A percentile compares a stretch with the other conserved stretches of the same genome.
phyloP scores from a whole-genome alignment of 805 yeast genomes.

The Candida sphagnicola region DNA sequence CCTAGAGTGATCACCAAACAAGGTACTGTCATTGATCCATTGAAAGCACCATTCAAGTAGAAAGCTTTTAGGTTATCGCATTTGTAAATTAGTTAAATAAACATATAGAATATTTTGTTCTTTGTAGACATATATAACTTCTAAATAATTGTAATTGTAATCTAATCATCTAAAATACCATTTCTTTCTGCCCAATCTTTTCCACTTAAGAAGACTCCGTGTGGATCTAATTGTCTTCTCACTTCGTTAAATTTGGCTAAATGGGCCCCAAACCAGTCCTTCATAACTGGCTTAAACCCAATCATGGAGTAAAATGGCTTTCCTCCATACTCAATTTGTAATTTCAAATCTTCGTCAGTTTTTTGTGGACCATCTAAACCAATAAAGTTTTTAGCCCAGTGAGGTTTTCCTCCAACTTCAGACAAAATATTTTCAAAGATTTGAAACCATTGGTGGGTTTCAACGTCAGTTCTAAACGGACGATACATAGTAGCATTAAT shows the following conservation, averaged over 20 bases:
- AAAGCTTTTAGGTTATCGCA: background rate
- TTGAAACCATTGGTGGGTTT: constrained; percentile 75
- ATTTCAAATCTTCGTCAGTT: constrained; percentile 32
- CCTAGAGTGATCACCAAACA: constrained; percentile 84
- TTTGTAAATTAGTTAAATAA: constrained; percentile 1
- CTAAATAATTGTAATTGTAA: background rate
- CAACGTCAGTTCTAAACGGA: constrained; percentile 78
- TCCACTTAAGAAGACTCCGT: constrained; percentile 75
- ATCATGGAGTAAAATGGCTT: constrained; percentile 66
- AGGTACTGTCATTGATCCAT: constrained; percentile 87
- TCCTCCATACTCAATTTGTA: constrained; percentile 38
- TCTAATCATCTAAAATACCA: constrained; percentile 50
- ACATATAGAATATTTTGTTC: background rate
- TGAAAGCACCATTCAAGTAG: constrained; percentile 76
- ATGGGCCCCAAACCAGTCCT: constrained; percentile 77
- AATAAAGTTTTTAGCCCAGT: constrained; percentile 95
- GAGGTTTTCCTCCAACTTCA: constrained; percentile 88
- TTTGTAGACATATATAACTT: background rate
- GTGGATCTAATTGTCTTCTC: constrained; percentile 71
- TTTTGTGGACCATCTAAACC: constrained; percentile 46
- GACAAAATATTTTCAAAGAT: constrained; percentile 76
- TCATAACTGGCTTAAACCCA: constrained; percentile 68
- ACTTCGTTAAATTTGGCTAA: constrained; percentile 57
- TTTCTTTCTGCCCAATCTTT: constrained; percentile 78
- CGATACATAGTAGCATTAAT: constrained; percentile 94